Evolutionary conservation across 306 rosid species (phyloP).

Genomic region (Parietaria judaica): DNA sequence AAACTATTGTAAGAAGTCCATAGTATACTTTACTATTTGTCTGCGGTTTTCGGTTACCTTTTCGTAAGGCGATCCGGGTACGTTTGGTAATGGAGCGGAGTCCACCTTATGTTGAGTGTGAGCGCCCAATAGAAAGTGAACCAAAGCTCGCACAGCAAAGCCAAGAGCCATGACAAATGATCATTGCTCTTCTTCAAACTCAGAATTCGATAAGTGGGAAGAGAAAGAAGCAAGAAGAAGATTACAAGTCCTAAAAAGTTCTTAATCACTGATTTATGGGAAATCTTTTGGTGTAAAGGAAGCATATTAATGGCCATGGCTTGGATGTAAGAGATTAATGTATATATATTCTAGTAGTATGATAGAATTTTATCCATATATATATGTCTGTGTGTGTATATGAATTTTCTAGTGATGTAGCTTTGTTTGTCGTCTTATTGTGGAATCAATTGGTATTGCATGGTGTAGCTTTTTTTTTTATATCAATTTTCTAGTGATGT

Average conservation of each 20-base stretch:
- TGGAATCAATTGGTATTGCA: no score
- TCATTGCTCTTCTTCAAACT: neutral
- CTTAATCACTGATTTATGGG: constrained; percentile 1
- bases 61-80: constrained; percentile 16
- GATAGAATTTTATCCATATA: no score
- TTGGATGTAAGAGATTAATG: no score
- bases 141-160: constrained; percentile 26
- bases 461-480: no score
- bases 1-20: no score
- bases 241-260: constrained; percentile 11
- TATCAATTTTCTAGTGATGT: no score
- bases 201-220: constrained; percentile 19
- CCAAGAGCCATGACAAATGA: constrained; percentile 16
- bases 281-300: constrained; percentile 10
- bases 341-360: no score
- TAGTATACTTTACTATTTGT: no score
- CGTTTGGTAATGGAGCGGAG: constrained; percentile 9
- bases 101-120: constrained; percentile 22
- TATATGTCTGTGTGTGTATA: no score
- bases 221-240: constrained; percentile 22
- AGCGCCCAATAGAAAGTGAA: constrained; percentile 15
- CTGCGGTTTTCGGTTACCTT: constrained; percentile 7
- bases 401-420: no score
- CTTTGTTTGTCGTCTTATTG: no score
- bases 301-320: neutral